Evolutionary conservation across 1,139 yeast genomes (phyloP).

Genomic region (Candida neerlandica): DNA sequence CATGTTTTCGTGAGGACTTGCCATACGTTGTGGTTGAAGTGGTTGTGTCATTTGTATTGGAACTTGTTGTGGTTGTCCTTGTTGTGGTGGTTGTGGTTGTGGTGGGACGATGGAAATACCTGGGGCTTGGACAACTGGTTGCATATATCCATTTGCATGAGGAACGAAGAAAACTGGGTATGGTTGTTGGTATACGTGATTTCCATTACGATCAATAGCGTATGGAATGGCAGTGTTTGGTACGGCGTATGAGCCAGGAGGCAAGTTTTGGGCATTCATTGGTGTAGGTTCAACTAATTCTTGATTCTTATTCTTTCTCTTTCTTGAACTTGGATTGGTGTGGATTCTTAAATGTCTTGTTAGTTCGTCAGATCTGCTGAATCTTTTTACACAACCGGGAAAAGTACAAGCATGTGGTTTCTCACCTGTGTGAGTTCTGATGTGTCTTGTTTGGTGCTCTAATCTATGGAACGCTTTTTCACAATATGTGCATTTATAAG

Average conservation of each 20-base stretch:
- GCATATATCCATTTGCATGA: conserved; percentile 20
- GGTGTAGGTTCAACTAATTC: conserved; percentile 8
- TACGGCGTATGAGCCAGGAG: conserved; percentile 8
- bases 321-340: conserved; percentile 70
- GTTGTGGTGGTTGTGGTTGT: conserved; percentile 15
- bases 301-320: conserved; percentile 33
- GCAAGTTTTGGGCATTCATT: conserved; percentile 8
- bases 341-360: conserved; percentile 90
- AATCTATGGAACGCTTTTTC: conserved; percentile 88
- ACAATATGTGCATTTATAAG: conserved; percentile 90
- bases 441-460: conserved; percentile 94
- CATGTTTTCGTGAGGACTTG: conserved; percentile 12
- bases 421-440: conserved; percentile 94
- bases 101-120: conserved; percentile 7
- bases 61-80: conserved; percentile 8
- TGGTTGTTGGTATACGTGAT: conserved; percentile 36
- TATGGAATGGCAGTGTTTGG: conserved; percentile 27
- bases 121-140: conserved; percentile 14
- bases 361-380: conserved; percentile 86
- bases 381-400: conserved; percentile 85
- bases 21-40: conserved; percentile 14
- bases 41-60: conserved; percentile 10
- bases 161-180: conserved; percentile 41
- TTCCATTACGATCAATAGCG: conserved; percentile 38
- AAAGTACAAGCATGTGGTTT: conserved; percentile 88